Conservation (phyloP, 768 basidiomycete genomes). For the Auricularia sp. region DNA sequence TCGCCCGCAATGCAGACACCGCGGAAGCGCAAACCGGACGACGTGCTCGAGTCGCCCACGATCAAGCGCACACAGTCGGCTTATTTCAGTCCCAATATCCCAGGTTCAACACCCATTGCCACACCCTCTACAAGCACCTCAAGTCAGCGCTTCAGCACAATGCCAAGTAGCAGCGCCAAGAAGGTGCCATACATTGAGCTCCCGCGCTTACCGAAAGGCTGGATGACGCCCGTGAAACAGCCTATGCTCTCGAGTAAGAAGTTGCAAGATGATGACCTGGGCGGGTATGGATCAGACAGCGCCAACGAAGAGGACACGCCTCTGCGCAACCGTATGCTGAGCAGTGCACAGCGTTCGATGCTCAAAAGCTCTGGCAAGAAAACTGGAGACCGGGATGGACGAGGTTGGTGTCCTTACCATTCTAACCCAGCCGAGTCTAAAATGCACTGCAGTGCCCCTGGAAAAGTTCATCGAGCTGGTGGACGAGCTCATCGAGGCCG, state of each 20-base stretch:
- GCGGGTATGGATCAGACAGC: conserved; percentile 46
- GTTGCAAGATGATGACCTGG: conserved; percentile 36
- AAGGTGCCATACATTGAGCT: conserved; percentile 39
- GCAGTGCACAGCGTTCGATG: conserved; percentile 39
- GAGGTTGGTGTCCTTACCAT: conserved; percentile 35
- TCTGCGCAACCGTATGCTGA: conserved; percentile 11
- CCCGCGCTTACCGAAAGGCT: conserved; percentile 29
- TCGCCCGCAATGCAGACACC: conserved; percentile 39
- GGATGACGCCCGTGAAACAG: conserved; percentile 35
- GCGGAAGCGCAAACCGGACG: conserved; percentile 58
- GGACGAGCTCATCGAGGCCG: conserved; percentile 78
- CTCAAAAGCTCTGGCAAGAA: conserved; percentile 28
- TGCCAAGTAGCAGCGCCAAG: conserved; percentile 15
- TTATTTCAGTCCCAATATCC: conserved; percentile 15
- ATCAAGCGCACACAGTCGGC: conserved; percentile 40
- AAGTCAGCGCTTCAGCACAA: conserved; percentile 4
- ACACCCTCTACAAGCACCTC: conserved; percentile 9
- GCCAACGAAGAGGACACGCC: conserved; percentile 29
- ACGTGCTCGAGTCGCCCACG: conserved; percentile 50
- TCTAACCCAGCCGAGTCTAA: conserved; percentile 2
- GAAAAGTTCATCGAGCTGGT: conserved; percentile 70
- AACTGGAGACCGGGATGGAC: conserved; percentile 67
- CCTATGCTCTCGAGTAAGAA: conserved; percentile 25
- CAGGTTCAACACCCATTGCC: conserved; percentile 13
- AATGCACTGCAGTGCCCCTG: conserved; percentile 38